Percentiles rank a stretch among this genome's conserved stretches.
Conservation (phyloP, 352 stramenopile species). For the Phytophthora kernoviae region DNA sequence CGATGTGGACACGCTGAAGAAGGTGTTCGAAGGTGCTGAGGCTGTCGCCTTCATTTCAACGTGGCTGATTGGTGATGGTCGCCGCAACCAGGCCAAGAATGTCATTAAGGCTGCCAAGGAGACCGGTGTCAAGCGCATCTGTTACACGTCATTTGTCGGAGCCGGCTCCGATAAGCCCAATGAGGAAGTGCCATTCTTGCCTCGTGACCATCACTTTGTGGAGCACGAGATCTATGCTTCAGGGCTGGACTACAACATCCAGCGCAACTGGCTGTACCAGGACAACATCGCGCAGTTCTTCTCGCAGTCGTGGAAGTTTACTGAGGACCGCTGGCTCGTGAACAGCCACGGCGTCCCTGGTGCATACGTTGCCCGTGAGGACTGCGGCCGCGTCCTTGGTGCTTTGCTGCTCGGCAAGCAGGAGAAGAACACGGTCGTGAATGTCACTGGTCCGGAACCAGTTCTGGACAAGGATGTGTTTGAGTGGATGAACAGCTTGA, state of each 20-base stretch:
- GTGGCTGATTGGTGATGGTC: conserved; percentile 11
- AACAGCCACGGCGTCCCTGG: conserved; percentile 13
- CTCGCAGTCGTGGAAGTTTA: conserved; percentile 13
- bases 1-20: conserved; percentile 10
- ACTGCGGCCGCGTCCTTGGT: conserved; percentile 22
- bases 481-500: conserved; percentile 5
- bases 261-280: conserved; percentile 12
- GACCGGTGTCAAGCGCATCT: conserved; percentile 11
- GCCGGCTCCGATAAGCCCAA: conserved; percentile 1
- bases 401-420: conserved; percentile 11
- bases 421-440: conserved; percentile 12
- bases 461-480: conserved; percentile 4
- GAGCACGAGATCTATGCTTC: conserved; percentile 11
- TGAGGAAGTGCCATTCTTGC: conserved; percentile 11
- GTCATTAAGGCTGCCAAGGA: conserved; percentile 9
- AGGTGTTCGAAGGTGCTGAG: conserved; percentile 14
- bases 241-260: conserved; percentile 14
- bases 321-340: conserved; percentile 8
- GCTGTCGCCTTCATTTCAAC: conserved; percentile 17
- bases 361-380: conserved; percentile 13
- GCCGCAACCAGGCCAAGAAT: conserved; percentile 9
- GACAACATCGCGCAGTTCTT: conserved; percentile 15
- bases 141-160: conserved; percentile 10
- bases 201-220: conserved; percentile 10
- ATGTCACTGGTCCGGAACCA: conserved; percentile 3